Evolutionary conservation across 768 basidiomycete genomes (phyloP).

Genomic region (Hebeloma cylindrosporum): DNA sequence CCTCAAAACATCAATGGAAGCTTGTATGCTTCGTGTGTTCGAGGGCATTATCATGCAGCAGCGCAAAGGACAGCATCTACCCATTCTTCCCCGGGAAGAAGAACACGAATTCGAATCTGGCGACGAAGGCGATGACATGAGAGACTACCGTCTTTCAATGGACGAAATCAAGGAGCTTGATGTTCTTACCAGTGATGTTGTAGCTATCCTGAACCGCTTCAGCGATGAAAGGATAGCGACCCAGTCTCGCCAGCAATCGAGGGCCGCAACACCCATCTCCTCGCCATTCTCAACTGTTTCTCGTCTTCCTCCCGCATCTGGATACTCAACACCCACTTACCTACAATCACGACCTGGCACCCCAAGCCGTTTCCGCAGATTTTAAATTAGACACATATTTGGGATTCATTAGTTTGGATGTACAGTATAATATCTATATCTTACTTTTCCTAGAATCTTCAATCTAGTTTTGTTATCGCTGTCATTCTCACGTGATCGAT

Average conservation of each 20-base stretch:
- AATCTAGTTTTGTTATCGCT: not conserved
- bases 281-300: constrained; percentile 45
- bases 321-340: constrained; percentile 56
- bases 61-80: constrained; percentile 29
- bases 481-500: not conserved
- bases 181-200: constrained; percentile 69
- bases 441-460: not conserved
- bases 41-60: constrained; percentile 69
- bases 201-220: constrained; percentile 69
- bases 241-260: constrained; percentile 61
- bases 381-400: constrained; percentile 3
- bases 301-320: constrained; percentile 47
- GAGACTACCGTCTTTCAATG: constrained; percentile 55
- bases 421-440: constrained; percentile 1
- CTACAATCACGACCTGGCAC: constrained; percentile 60
- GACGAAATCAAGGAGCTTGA: constrained; percentile 78
- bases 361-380: constrained; percentile 48
- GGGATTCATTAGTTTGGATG: constrained; percentile 7
- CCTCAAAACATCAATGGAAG: constrained; percentile 77
- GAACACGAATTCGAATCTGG: constrained; percentile 59
- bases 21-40: constrained; percentile 86
- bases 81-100: constrained; percentile 41
- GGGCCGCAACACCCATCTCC: constrained; percentile 62
- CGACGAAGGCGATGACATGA: constrained; percentile 49
- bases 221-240: constrained; percentile 59